Evolutionary conservation across 495 filamentous ascomycete genomes (phyloP).

Genomic region (Aspergillus coremiiformis): DNA sequence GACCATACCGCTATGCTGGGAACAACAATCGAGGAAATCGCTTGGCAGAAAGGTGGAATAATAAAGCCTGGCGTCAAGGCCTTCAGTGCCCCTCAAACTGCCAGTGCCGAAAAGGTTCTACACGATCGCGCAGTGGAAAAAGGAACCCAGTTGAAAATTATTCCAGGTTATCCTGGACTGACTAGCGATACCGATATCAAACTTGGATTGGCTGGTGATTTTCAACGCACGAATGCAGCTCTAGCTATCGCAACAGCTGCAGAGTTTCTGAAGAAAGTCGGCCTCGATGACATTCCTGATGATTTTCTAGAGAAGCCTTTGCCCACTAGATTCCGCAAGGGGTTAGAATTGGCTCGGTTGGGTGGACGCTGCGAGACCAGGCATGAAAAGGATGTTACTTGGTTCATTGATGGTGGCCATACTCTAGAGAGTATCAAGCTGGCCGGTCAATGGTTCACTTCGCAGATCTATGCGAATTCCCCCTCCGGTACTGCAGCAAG

Average conservation of each 20-base stretch:
- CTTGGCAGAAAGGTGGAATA: constrained; percentile 95
- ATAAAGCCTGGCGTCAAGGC: constrained; percentile 65
- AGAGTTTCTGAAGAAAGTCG: constrained; percentile 43
- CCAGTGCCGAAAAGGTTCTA: constrained; percentile 61
- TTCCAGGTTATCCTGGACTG: constrained; percentile 58
- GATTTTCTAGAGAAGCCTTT: constrained; percentile 43
- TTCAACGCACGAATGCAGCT: constrained; percentile 81
- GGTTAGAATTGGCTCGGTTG: constrained; percentile 68
- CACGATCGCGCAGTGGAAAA: constrained; percentile 62
- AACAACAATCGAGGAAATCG: constrained; percentile 78
- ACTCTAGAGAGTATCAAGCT: constrained; percentile 79
- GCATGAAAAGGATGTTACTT: constrained; percentile 56
- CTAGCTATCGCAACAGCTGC: constrained; percentile 72
- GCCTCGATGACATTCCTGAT: constrained; percentile 38
- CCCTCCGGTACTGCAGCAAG: constrained; percentile 40
- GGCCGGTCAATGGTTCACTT: constrained; percentile 74
- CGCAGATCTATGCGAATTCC: constrained; percentile 37
- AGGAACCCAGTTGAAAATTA: constrained; percentile 50
- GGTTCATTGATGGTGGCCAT: constrained; percentile 91
- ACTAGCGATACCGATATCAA: constrained; percentile 42
- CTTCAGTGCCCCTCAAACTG: constrained; percentile 67
- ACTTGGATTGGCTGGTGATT: constrained; percentile 69
- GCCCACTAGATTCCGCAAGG: constrained; percentile 60
- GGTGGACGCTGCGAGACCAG: constrained; percentile 79
- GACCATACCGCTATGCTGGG: constrained; percentile 80